Conservation (phyloP, 805 yeast genomes). For the Hanseniaspora hatyaiensis region DNA sequence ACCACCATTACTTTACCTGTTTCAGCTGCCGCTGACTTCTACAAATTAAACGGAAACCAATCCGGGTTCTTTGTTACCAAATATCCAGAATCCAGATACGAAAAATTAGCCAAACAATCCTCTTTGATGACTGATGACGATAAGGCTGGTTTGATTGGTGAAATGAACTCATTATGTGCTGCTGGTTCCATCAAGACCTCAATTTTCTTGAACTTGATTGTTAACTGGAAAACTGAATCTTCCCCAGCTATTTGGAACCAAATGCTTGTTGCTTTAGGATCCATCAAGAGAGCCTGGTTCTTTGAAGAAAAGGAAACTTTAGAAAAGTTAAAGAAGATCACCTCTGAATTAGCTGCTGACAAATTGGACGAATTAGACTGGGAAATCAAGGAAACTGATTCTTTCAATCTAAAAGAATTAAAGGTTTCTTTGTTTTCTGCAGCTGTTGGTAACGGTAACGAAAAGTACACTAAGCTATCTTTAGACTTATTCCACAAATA, state of each 20-base stretch:
- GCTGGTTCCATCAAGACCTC: conserved; percentile 59
- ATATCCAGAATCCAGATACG: conserved; percentile 58
- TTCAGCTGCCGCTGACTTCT: conserved; percentile 34
- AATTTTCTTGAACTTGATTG: conserved; percentile 47
- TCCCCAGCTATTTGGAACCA: conserved; percentile 61
- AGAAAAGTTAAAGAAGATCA: conserved; percentile 42
- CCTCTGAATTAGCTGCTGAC: conserved; percentile 42
- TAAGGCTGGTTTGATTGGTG: conserved; percentile 71
- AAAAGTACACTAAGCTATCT: conserved; percentile 38
- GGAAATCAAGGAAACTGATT: conserved; percentile 44
- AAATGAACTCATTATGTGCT: conserved; percentile 57
- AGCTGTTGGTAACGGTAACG: conserved; percentile 45
- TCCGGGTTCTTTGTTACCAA: conserved; percentile 67
- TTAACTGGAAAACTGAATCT: conserved; percentile 47
- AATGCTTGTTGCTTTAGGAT: conserved; percentile 39
- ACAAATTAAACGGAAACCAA: conserved; percentile 62
- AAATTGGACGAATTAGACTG: conserved; percentile 53
- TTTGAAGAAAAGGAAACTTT: conserved; percentile 40
- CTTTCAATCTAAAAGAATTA: conserved; percentile 53
- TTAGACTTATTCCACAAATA: conserved; percentile 41
- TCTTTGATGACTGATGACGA: conserved; percentile 60
- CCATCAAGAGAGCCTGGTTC: conserved; percentile 42
- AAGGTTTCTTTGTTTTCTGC: conserved; percentile 51
- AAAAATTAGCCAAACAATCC: conserved; percentile 47
- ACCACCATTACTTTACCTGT: conserved; percentile 35